phyloP scores from a whole-genome alignment of 2,329 filamentous ascomycete genomes.

The Diaporthe capsici region DNA sequence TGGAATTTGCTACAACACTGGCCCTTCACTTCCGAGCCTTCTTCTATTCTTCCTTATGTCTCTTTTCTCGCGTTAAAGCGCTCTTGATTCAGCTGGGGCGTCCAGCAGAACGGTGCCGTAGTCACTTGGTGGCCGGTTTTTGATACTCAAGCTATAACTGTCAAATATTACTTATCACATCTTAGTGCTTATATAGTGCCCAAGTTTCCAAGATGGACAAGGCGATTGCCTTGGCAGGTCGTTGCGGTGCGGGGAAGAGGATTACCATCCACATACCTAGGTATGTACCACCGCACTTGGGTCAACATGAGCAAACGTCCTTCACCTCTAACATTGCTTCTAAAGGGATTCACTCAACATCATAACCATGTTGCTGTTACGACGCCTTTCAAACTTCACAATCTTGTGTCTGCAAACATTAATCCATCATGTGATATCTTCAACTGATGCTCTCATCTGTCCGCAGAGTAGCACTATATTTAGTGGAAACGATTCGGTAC shows the following conservation, averaged over 20 bases:
- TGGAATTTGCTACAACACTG: neutral
- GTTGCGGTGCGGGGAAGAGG: neutral
- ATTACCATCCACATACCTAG: neutral
- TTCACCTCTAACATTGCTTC: neutral
- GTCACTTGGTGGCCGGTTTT: neutral
- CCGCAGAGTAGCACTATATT: slow-evolving; percentile 6
- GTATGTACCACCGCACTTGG: neutral
- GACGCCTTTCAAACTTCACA: neutral
- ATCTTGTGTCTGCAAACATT: neutral
- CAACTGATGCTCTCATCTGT: neutral
- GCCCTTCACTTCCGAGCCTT: neutral
- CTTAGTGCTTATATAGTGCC: neutral
- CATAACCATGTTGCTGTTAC: neutral
- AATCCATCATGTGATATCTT: neutral
- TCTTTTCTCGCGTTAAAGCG: neutral
- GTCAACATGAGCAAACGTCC: neutral
- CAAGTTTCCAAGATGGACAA: neutral
- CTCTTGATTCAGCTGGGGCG: neutral
- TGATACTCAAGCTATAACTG: neutral
- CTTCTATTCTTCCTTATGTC: neutral
- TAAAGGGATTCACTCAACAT: neutral
- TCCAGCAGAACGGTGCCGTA: neutral
- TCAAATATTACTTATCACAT: neutral
- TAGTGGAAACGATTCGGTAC: neutral
- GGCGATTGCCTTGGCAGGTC: neutral